Evolutionary conservation across 192 early-diverging fungal species (phyloP).

Genomic region (Backusella liffmaniae): DNA sequence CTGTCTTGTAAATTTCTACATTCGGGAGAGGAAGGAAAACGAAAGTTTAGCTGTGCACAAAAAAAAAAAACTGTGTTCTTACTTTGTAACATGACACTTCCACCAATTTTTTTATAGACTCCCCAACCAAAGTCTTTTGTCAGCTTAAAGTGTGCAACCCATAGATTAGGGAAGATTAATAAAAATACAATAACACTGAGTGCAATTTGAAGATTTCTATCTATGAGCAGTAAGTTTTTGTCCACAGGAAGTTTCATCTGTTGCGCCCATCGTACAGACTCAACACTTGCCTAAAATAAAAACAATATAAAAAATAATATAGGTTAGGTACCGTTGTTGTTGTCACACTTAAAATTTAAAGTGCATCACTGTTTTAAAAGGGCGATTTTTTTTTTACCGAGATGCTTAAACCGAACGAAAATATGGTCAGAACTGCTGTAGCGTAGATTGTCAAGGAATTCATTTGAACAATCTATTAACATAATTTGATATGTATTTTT

Average conservation of each 20-base stretch:
- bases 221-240: not conserved
- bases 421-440: not conserved
- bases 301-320: not conserved
- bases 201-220: not conserved
- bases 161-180: not conserved
- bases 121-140: constrained; percentile 3
- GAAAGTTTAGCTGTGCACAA: not conserved
- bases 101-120: not conserved
- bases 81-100: not conserved
- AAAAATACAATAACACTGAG: constrained; percentile 3
- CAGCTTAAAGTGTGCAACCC: not conserved
- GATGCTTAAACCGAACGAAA: not conserved
- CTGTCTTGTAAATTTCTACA: not conserved
- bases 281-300: constrained; percentile 5
- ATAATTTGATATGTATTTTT: not conserved
- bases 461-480: not conserved
- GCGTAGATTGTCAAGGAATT: not conserved
- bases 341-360: constrained; percentile 1
- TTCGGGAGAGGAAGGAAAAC: not conserved
- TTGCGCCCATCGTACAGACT: constrained; percentile 1
- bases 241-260: not conserved
- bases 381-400: not conserved
- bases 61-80: not conserved
- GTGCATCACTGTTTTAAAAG: not conserved
- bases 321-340: not conserved